Evolutionary conservation across 1,139 yeast genomes (phyloP), one percentile per base, ranked within the genome.

Genomic region (Eremothecium sinecaudum): DNA sequence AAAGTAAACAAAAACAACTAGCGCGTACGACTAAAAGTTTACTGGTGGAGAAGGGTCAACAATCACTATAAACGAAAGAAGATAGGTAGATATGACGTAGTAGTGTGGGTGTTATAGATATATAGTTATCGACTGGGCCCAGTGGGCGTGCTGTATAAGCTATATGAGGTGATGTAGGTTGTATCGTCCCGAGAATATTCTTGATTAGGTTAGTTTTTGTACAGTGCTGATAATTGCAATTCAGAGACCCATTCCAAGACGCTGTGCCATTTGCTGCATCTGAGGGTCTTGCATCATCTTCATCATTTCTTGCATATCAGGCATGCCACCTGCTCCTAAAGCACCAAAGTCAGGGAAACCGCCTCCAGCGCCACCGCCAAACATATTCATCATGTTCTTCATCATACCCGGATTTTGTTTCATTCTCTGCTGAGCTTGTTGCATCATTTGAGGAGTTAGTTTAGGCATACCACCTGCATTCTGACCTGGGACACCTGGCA

Each of bases 221-320:
- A n/a, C n/a, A n/a, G n/a, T n/a, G n/a, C n/a, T n/a, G n/a, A n/a
- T n/a, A n/a, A n/a, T n/a, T n/a, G n/a, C n/a, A n/a, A n/a, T n/a
- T n/a, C n/a, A n/a, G n/a, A n/a, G 34, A 7, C 56, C 56, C 51
- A 51, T 45, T 24, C 59, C 81, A 50, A 80, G 77, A 50, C 76
- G 82, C 55, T 72, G 69, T 78, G 81, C 80, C 83, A 80, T 75
- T 50, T 76, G 75, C 56, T 79, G 80, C 77, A 80, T 71, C 50
- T 67, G 71, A 9, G 92, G 92, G 53, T 79, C 79, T 53, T 65
- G 71, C 67, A 75, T 71, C 78, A 58, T 59, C 36, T 70, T 71
- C 74, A 71, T 71, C 67, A 72, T 62, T 35, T 69, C 66, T 34
- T 67, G 62, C 69, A 71, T 68, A 43, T 59, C 60, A 21, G 66